phyloP scores from a whole-genome alignment of 352 stramenopile species.

The Phytophthora uliginosa region DNA sequence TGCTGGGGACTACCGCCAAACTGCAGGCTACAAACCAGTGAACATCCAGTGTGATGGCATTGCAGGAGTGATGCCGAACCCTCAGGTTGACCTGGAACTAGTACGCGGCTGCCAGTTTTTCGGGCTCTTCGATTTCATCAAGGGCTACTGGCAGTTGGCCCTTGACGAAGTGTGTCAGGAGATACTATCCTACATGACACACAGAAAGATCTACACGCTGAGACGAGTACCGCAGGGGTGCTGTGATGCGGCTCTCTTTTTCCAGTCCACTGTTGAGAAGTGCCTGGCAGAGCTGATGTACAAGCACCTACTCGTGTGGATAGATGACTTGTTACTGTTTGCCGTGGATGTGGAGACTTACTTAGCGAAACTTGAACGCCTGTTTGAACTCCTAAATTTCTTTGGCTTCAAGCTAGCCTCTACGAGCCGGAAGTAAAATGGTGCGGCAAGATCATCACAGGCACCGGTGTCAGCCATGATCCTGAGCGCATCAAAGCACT shows the following conservation, averaged over 20 bases:
- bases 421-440: slow-evolving; percentile 26
- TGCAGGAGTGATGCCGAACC: slow-evolving; percentile 32
- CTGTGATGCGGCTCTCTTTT: slow-evolving; percentile 1
- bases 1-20: slow-evolving; percentile 20
- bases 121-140: slow-evolving; percentile 26
- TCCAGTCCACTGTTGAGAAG: slow-evolving; percentile 10
- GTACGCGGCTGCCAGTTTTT: neutral
- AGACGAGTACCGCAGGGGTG: neutral
- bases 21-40: slow-evolving; percentile 28
- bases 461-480: neutral
- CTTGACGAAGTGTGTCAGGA: neutral
- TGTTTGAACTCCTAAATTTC: slow-evolving; percentile 27
- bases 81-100: slow-evolving; percentile 7
- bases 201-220: slow-evolving; percentile 10
- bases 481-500: slow-evolving; percentile 8
- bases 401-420: slow-evolving; percentile 37
- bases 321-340: slow-evolving; percentile 40
- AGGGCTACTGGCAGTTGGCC: slow-evolving; percentile 6
- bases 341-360: slow-evolving; percentile 24
- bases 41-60: slow-evolving; percentile 24
- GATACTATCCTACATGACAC: slow-evolving; percentile 10
- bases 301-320: slow-evolving; percentile 18
- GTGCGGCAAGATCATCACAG: slow-evolving; percentile 25
- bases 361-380: slow-evolving; percentile 23
- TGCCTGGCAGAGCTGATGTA: slow-evolving; percentile 6